Base-by-base conservation (phyloP, 2,329 filamentous ascomycete species). In the Trichoderma arundinaceum region DNA sequence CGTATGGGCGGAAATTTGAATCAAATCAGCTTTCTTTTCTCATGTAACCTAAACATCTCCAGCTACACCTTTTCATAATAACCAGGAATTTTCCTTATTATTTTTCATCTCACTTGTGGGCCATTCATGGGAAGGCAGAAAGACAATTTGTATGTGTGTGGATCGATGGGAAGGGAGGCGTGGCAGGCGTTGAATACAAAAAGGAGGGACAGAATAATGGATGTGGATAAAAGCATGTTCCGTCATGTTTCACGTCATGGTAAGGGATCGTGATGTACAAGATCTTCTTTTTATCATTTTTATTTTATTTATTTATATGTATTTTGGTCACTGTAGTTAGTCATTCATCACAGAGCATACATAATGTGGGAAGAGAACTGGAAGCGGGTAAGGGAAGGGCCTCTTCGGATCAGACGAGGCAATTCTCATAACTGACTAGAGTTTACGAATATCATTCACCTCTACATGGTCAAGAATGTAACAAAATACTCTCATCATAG, bases 281-380 rank as follows among this genome's bases (percentile, higher is more conserved):
- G 60, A 43, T 63, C 49, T 53, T 44, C 32, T 22, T 43, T 56
- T 17, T 13, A 28, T 28, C 22, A 28, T 17, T 63, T 32, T 33
- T 49, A 19, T 48, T 51, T 43, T 22, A 38, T 54, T 19, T 64
- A 51, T 13, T 44, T 46, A 46, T 9, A 44, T 43, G 41, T 63
- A 48, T 63, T 63, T 63, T 63, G 51, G 32, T 54, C 28, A 63
- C 22, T 63, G 60, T 46, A 63, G 49, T 9, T 54, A 44, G 17
- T 46, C 60, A 44, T 38, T 22, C n/a, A 44, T 43, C 38, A 19
- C 17, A 49, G 41, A 49, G 33, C 43, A 59, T 59, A 39, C 43
- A 59, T 59, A 49, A 59, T 49, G 43, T 38, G 17, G 56, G 56
- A 59, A 49, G 57, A 13, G 48, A 60, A 28, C 32, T 54, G 49